A percentile compares a stretch with the other conserved stretches of the same genome.
phyloP scores from a whole-genome alignment of 2,329 filamentous ascomycete species.

The Aureobasidium pullulans region DNA sequence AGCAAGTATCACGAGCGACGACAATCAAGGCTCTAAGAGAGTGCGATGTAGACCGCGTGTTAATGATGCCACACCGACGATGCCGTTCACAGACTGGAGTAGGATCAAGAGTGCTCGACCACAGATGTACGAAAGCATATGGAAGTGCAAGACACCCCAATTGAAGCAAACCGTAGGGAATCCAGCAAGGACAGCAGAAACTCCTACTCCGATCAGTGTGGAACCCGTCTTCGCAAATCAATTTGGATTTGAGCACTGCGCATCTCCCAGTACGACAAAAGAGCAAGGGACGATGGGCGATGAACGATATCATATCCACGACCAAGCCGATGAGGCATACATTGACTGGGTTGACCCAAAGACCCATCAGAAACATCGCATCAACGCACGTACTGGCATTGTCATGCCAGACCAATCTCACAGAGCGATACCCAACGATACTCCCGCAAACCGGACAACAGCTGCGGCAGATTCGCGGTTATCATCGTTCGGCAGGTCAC shows the following conservation, averaged over 20 bases:
- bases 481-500: conserved; percentile 22
- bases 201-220: neutral
- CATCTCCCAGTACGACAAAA: neutral
- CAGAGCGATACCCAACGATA: neutral
- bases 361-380: conserved; percentile 43
- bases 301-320: neutral
- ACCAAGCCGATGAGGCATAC: neutral
- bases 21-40: neutral
- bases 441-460: conserved; percentile 5
- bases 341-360: conserved; percentile 55
- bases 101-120: conserved; percentile 37
- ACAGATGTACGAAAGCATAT: conserved; percentile 25
- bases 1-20: too few species aligned
- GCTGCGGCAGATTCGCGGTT: conserved; percentile 22
- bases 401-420: conserved; percentile 19
- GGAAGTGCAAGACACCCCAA: conserved; percentile 10
- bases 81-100: conserved; percentile 32
- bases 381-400: conserved; percentile 52
- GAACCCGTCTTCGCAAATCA: neutral
- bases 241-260: neutral
- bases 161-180: neutral
- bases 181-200: neutral
- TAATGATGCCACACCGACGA: neutral
- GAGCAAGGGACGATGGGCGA: neutral
- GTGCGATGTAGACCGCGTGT: too few species aligned